phyloP scores from a whole-genome alignment of 768 basidiomycete species.

The Suillus placidus region DNA sequence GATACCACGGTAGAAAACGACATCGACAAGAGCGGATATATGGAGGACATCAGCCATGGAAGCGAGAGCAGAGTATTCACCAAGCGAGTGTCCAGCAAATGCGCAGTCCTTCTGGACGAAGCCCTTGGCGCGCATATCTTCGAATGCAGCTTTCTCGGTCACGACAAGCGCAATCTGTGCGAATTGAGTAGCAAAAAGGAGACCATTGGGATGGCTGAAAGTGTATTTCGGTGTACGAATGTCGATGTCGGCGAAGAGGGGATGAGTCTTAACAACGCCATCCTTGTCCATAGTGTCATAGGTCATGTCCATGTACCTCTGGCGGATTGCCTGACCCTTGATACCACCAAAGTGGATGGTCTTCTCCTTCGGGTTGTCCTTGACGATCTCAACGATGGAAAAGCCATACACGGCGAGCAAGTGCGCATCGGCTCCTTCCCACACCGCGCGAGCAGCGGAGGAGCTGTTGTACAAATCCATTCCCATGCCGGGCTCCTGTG shows the following conservation, averaged over 20 bases:
- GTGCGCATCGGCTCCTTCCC: constrained; percentile 96
- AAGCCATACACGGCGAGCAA: constrained; percentile 95
- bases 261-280: constrained; percentile 93
- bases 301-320: constrained; percentile 99
- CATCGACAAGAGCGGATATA: constrained; percentile 93
- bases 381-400: constrained; percentile 98
- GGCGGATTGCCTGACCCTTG: constrained; percentile 96
- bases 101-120: constrained; percentile 90
- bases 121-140: constrained; percentile 96
- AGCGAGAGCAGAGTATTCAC: constrained; percentile 97
- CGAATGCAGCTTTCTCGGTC: constrained; percentile 97
- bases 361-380: constrained; percentile 97
- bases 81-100: constrained; percentile 97
- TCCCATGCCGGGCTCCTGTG: constrained; percentile 98
- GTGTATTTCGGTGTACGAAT: constrained; percentile 94
- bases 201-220: constrained; percentile 95
- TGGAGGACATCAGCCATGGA: constrained; percentile 97
- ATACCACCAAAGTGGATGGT: constrained; percentile 99
- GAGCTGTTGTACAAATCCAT: constrained; percentile 97
- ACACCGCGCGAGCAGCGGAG: constrained; percentile 92
- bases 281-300: constrained; percentile 98
- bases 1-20: constrained; percentile 99
- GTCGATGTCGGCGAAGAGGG: constrained; percentile 95
- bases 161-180: constrained; percentile 98
- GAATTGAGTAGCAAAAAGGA: constrained; percentile 97